A percentile compares a stretch with the other conserved stretches of the same genome.
These are phyloP conservation scores for Euptelea pleiosperma DNA, from an alignment of 164 flowering plant species.

Conservation along the genomic window DNA sequence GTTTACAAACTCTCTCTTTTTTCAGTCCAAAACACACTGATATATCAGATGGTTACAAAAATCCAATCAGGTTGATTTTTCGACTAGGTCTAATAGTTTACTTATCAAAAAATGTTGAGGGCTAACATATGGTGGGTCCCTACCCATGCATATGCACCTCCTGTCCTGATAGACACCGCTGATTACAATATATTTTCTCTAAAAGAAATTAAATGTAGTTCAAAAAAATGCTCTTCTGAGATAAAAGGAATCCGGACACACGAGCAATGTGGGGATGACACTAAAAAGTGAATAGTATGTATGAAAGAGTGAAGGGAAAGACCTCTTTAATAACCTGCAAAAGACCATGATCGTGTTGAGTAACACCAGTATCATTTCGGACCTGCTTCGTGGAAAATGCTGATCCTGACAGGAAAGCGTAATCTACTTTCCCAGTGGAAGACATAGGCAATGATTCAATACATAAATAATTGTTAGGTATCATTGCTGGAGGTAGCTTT, in stretches of 20 bases:
- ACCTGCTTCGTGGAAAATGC: conserved; percentile 7
- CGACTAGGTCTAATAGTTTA: no score
- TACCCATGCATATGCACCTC: neutral
- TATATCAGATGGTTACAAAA: no score
- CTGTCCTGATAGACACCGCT: neutral
- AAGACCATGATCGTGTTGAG: conserved; percentile 19
- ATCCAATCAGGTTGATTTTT: no score
- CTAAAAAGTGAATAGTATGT: neutral
- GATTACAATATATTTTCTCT: neutral
- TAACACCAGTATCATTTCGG: conserved; percentile 18
- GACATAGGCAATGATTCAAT: conserved; percentile 60
- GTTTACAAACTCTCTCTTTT: no score
- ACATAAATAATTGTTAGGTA: conserved; percentile 48
- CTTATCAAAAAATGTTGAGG: no score
- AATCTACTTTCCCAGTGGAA: conserved; percentile 80
- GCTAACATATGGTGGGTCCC: neutral
- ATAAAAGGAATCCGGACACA: neutral
- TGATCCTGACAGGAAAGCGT: conserved; percentile 35
- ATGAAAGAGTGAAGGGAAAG: conserved; percentile 5
- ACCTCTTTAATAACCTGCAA: conserved; percentile 63
- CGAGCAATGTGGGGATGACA: neutral
- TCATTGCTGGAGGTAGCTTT: conserved; percentile 56
- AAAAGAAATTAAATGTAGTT: neutral
- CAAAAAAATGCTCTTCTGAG: neutral
- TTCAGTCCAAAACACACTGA: no score